These are phyloP conservation scores for Massariosphaeria phaeospora DNA, from an alignment of 495 filamentous ascomycete genomes.

Conservation along the genomic window DNA sequence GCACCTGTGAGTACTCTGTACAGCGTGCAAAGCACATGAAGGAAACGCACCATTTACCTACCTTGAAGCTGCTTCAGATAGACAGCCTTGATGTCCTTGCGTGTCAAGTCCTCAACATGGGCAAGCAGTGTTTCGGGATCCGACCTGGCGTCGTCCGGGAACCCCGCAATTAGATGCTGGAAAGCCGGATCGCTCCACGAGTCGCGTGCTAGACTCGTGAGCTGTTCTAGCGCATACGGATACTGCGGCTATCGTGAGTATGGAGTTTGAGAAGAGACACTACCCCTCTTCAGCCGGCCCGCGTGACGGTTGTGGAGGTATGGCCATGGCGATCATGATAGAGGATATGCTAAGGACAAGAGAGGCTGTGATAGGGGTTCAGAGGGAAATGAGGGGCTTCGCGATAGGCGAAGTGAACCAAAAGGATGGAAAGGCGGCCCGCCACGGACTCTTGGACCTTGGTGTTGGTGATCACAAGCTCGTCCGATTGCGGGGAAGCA, in stretches of 20 bases:
- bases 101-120: conserved; percentile 60
- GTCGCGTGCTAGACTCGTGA: conserved; percentile 52
- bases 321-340: no score
- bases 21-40: background rate
- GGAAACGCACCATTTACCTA: conserved; percentile 11
- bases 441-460: conserved; percentile 4
- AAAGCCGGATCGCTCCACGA: conserved; percentile 58
- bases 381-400: conserved; percentile 30
- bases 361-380: conserved; percentile 9
- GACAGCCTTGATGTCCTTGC: conserved; percentile 59
- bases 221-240: conserved; percentile 60
- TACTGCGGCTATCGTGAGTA: conserved; percentile 63
- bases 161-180: conserved; percentile 55
- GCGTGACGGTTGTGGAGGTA: conserved; percentile 20
- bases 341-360: no score
- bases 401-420: conserved; percentile 2
- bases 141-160: conserved; percentile 54
- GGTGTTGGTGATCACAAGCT: conserved; percentile 22
- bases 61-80: conserved; percentile 67
- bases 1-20: background rate
- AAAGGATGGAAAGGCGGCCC: conserved; percentile 22
- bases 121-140: conserved; percentile 49
- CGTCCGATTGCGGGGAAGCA: conserved; percentile 22
- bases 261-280: background rate
- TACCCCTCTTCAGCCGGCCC: background rate